Evolutionary conservation across 306 rosid species (phyloP), one percentile per base, ranked within the genome.

Genomic region (Hippophae gyantsensis): DNA sequence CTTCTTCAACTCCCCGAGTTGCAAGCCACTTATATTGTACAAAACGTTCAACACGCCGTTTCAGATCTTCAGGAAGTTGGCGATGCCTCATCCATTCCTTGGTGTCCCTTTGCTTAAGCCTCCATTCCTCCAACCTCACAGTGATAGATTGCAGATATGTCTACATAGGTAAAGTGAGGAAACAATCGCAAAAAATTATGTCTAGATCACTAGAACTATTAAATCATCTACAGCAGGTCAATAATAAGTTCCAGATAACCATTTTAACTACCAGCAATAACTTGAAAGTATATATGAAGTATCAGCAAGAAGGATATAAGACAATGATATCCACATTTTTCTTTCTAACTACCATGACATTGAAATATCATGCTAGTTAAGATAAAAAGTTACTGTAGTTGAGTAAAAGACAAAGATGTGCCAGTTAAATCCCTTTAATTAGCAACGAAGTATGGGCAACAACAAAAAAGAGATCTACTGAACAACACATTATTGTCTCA

Each of bases 31-130:
- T 92, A 68, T 83, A 93, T 60, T 83, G 99, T 61, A 86, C 95
- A 74, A 82, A 93, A 46, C 96, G 80, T 61, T 90, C 76, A 68
- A 86, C 95, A 48, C 86, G 85, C 14, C 57, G 67, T 70, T 57
- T 85, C 81, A 93, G 74, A 79, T 84, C 99, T 75, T 80, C 90
- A 56, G 99, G 97, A 60, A 93, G 99, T 82, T 93, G 99, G 65
- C 97, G 96, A 77, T 93, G 95, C 77, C 82, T 78, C 99, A 93
- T 93, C 99, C 99, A 93, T 79, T 93, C 99, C 73, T 93, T 95
- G 2, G 97, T 88, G 79, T 93, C 99, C 72, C 97, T 81, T 73
- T 71, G 86, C 76, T 82, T 88, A 62, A 93, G 90, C 80, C 99
- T 86, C 99, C 99, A 92, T 58, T 93, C 99, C 76, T 93, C 99